Conservation (phyloP, 2,329 filamentous ascomycete species). For the Endocalyx cinctus region DNA sequence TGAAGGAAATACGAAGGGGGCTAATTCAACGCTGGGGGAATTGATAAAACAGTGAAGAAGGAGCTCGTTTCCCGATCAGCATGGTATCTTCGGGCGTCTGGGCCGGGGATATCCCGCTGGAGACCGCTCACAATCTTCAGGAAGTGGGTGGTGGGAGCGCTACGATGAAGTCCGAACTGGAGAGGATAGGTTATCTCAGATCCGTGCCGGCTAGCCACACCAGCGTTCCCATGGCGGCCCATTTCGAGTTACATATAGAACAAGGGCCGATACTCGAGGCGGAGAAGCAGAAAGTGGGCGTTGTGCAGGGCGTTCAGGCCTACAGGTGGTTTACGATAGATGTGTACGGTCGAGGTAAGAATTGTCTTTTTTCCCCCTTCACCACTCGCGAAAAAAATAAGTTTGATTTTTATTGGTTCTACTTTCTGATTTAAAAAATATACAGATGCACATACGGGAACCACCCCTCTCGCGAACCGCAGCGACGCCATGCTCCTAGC, state of each 20-base stretch:
- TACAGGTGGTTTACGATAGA: slow-evolving; percentile 70
- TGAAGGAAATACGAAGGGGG: too few relatives aligned
- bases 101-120: slow-evolving; percentile 62
- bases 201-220: slow-evolving; percentile 49
- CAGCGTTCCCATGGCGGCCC: slow-evolving; percentile 63
- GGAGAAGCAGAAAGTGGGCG: slow-evolving; percentile 58
- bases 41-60: slow-evolving; percentile 69
- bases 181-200: slow-evolving; percentile 69
- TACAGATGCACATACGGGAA: slow-evolving; percentile 67
- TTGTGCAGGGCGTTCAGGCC: slow-evolving; percentile 69
- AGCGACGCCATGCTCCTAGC: slow-evolving; percentile 66
- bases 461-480: slow-evolving; percentile 62
- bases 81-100: slow-evolving; percentile 75
- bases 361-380: not conserved
- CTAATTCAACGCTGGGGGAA: too few relatives aligned
- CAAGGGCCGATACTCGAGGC: slow-evolving; percentile 73
- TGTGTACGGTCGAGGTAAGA: slow-evolving; percentile 49
- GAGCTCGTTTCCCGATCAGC: slow-evolving; percentile 70
- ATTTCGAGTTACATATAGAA: slow-evolving; percentile 83
- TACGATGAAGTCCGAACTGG: slow-evolving; percentile 64
- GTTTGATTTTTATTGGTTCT: slow-evolving; percentile 5
- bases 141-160: slow-evolving; percentile 58
- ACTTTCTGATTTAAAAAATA: too few relatives aligned
- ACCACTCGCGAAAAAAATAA: not conserved
- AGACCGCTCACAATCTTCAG: slow-evolving; percentile 53